Evolutionary conservation across 163 green algal species (phyloP), one percentile per base, ranked within the genome.

Genomic region (Picocystis sp.): DNA sequence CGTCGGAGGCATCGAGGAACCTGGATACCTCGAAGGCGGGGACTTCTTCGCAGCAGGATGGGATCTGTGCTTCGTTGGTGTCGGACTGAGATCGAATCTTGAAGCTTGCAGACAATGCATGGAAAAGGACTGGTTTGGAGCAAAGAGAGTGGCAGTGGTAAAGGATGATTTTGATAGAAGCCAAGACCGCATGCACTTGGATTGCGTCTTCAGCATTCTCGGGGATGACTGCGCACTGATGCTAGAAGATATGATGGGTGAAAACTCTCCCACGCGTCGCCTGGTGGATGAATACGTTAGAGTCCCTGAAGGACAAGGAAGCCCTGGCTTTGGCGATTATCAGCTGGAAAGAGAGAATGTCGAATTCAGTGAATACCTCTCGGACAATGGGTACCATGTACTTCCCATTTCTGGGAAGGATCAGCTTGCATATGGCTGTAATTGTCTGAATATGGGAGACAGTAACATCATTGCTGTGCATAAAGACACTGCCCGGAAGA

Each of bases 131-230:
- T 69, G 86, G 66, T 70, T 96, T 51, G 86, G 87, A 52, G 85
- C 76, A 2, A 59, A 66, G 14, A 61, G 84, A 35, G 70, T 95
- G 22, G 87, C 81, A 2, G 78, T 96, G 15, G 86, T 96, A 50
- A 60, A 72, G 0, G 87, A 96, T 59, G 78, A 93, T 58, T 90
- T 86, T 66, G 87, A 96, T 60, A 73, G 44, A 0, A 58, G 33
- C 19, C 72, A 92, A 79, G 87, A 96, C 65, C 83, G 87, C 66
- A 96, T 96, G 87, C 87, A 96, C 71, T 73, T 96, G 56, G 87
- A 96, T 72, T 96, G 87, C 66, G 80, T 93, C 24, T 96, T 94
- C 72, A 79, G 55, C 52, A 82, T 94, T 43, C 45, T 93, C 21
- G 74, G 67, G 10, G 69, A 89, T 66, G 63, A 70, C 51, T 79